Evolutionary conservation across 75 land plant genomes (phyloP).

Genomic region (Sequoia sempervirens): DNA sequence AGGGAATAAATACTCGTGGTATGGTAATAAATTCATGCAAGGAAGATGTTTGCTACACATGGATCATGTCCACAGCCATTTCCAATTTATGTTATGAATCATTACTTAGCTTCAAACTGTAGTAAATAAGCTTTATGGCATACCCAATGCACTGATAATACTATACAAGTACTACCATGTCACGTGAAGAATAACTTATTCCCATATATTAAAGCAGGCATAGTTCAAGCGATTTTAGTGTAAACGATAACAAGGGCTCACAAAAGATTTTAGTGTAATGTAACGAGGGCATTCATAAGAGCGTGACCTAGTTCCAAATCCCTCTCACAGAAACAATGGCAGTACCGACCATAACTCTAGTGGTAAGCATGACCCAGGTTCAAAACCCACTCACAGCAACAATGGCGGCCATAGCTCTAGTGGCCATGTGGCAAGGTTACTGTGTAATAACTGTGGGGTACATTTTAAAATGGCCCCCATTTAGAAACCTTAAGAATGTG

Average conservation of each 20-base stretch:
- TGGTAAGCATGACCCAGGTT: background rate
- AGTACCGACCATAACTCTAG: background rate
- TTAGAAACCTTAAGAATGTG: background rate
- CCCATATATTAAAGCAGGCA: background rate
- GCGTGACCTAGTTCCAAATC: background rate
- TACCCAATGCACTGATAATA: background rate
- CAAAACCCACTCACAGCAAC: background rate
- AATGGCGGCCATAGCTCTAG: background rate
- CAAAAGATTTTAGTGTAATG: background rate
- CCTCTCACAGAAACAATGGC: background rate
- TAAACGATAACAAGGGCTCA: background rate
- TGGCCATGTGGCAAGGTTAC: background rate
- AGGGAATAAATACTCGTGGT: background rate
- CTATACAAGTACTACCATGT: background rate
- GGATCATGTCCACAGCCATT: background rate
- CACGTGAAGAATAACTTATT: background rate
- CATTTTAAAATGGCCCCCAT: background rate
- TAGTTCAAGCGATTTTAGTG: background rate
- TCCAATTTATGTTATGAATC: background rate
- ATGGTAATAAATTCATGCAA: background rate
- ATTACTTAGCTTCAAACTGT: background rate
- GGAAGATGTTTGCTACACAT: background rate
- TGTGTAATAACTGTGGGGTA: background rate
- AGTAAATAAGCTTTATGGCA: background rate
- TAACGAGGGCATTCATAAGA: background rate